Evolutionary conservation across 306 rosid species (phyloP).

Genomic region (Astragalus glycyphyllos): DNA sequence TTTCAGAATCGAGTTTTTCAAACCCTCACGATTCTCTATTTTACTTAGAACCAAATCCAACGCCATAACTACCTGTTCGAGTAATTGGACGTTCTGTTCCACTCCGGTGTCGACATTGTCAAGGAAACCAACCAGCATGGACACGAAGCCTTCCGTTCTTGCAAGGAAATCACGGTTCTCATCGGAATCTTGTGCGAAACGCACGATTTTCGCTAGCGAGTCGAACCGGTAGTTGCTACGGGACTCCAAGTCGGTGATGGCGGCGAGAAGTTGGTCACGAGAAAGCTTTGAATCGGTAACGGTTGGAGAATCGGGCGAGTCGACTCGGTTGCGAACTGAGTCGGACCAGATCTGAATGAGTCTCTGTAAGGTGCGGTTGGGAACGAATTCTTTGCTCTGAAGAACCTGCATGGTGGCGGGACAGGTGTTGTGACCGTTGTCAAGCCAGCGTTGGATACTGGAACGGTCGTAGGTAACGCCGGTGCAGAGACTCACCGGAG

Average conservation of each 20-base stretch:
- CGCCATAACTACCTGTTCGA: constrained; percentile 55
- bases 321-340: constrained; percentile 52
- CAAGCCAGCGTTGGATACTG: constrained; percentile 95
- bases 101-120: constrained; percentile 55
- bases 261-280: constrained; percentile 45
- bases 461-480: constrained; percentile 97
- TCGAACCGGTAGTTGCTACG: constrained; percentile 13
- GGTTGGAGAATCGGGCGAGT: constrained; percentile 48
- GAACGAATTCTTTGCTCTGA: constrained; percentile 73
- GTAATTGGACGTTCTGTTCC: constrained; percentile 38
- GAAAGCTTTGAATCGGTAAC: constrained; percentile 37
- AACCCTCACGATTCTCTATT: constrained; percentile 45
- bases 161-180: constrained; percentile 67
- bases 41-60: constrained; percentile 57
- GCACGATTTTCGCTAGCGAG: constrained; percentile 51
- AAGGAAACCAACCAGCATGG: constrained; percentile 59
- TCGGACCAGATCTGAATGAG: constrained; percentile 96
- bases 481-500: constrained; percentile 94
- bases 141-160: constrained; percentile 51
- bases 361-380: constrained; percentile 80
- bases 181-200: constrained; percentile 65
- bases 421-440: constrained; percentile 92
- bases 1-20: constrained; percentile 51
- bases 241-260: constrained; percentile 42
- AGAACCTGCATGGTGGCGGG: constrained; percentile 98